Base-by-base conservation (phyloP, 768 basidiomycete genomes). In the Russula virescens region DNA sequence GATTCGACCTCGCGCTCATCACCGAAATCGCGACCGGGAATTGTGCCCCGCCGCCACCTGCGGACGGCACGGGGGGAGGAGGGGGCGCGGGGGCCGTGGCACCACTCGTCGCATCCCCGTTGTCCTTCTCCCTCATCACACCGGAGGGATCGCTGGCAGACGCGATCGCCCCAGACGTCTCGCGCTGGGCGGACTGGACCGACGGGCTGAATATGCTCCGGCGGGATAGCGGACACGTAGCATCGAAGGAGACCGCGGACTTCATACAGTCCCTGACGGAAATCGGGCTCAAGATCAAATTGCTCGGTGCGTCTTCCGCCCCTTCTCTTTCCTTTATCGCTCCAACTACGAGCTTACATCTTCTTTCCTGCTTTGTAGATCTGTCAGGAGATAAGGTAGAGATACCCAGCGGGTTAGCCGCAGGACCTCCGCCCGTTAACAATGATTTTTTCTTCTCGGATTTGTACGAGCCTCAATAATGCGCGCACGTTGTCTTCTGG, bases 121-220 rank as follows among this genome's bases (percentile, higher is more conserved):
- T 63, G 61, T 65, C 56, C 23, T 76, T 77, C 69, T 69, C 70
- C 18, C 64, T 77, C 40, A 55, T 74, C 61, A 69, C 66, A 31
- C 66, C 51, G 16, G 74, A 73, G 50, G 73, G 71, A 34, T 69
- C 71, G 8, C 60, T 75, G 40, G 73, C 73, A 10, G 71, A 75
- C 47, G 71, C 75, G 40, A 68, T 75, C 23, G 74, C 77, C 3
- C 69, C 72, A 14, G 71, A 93, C 72, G 81, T 83, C 56, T 84
- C 86, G 19, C 78, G 87, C 19, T 94, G 90, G 88, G 88, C 91
- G 18, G 94, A 96, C 75, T 96, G 94, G 94, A 91, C 91, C 2
- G 94, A 96, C 72, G 94, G 93, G 5, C 71, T 96, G 73, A 91
- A 91, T 69, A 89, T 95, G 85, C 80, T 95, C 46, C 79, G 91